These are phyloP conservation scores for Leishmania martiniquensis DNA, from an alignment of 208 protist genomes.

Conservation along the genomic window DNA sequence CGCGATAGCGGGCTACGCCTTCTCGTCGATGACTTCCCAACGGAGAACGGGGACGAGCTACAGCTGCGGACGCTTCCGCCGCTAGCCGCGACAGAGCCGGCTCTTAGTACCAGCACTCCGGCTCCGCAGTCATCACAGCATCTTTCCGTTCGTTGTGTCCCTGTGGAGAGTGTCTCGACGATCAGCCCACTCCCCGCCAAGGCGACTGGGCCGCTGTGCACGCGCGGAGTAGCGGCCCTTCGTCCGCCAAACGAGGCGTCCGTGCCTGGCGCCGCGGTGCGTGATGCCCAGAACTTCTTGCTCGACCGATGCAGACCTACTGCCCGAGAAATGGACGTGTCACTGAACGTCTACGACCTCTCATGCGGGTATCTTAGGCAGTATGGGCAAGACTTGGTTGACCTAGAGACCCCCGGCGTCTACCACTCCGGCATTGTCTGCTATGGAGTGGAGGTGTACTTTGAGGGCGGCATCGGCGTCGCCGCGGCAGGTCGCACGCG, in stretches of 20 bases:
- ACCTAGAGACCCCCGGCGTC: slow-evolving; percentile 79
- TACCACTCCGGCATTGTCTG: slow-evolving; percentile 93
- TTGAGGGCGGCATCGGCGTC: slow-evolving; percentile 89
- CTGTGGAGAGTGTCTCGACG: slow-evolving; percentile 11
- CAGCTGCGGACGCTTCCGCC: not conserved
- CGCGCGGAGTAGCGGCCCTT: slow-evolving; percentile 14
- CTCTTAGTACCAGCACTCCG: not conserved
- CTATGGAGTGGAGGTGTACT: slow-evolving; percentile 95
- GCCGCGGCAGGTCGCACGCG: slow-evolving; percentile 64
- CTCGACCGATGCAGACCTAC: slow-evolving; percentile 14
- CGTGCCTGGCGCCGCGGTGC: slow-evolving; percentile 30
- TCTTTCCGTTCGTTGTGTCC: slow-evolving; percentile 19
- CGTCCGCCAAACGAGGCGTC: slow-evolving; percentile 26
- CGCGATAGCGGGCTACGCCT: slow-evolving; percentile 13
- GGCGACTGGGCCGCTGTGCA: not conserved
- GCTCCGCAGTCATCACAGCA: slow-evolving; percentile 9
- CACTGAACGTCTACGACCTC: slow-evolving; percentile 93
- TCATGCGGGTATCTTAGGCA: slow-evolving; percentile 67
- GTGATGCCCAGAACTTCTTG: slow-evolving; percentile 42
- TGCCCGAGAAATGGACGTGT: slow-evolving; percentile 26
- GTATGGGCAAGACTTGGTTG: slow-evolving; percentile 63
- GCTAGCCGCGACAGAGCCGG: slow-evolving; percentile 4
- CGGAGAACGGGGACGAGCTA: not conserved
- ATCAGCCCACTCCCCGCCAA: not conserved
- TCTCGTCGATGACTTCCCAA: not conserved